Base-by-base conservation (phyloP, 257 asterid species). In the Catharanthus roseus region DNA sequence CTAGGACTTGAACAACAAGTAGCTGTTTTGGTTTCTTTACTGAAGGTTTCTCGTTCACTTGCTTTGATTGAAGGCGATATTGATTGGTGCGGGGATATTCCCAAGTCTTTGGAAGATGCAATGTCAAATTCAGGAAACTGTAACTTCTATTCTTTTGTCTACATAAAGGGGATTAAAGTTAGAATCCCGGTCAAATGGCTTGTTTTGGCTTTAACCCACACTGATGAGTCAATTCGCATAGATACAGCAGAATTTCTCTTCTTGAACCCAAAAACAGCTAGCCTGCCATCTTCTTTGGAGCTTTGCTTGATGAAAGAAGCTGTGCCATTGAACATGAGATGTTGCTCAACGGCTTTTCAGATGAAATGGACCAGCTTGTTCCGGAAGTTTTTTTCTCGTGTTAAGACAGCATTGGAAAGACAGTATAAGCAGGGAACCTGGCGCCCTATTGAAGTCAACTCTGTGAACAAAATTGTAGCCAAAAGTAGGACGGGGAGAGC, bases 331-430 rank as follows among this genome's bases (percentile, higher is more conserved):
- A 93, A 93, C 82, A 91, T 93, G 99, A 88, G 97, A 80, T 88
- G 96, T 72, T 90, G 88, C 80, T 93, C 97, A 67, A 87, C 96
- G 79, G 89, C 95, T 65, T 93, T 93, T 78, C 96, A 89, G 77
- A 93, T 93, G 98, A 93, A 93, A 84, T 93, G 98, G 98, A 83
- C 85, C 82, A 93, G 96, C 85, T 82, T 93, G 83, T 91, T 93
- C 84, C 83, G 95, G 80, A 93, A 91, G 81, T 89, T 93, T 77
- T 89, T 93, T 81, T 80, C 90, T 72, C 96, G 99, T 71, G 99
- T 91, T 45, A 86, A 90, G 41, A 91, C 92, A 62, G 90, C 96
- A 72, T 78, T 93, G 84, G 99, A 93, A 82, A 88, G 95, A 72
- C 96, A 86, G 71, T 67, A 84, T 65, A 93, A 91, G 82, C 85